phyloP scores from a whole-genome alignment of 257 asterid species.

The Schizonepeta tenuifolia region DNA sequence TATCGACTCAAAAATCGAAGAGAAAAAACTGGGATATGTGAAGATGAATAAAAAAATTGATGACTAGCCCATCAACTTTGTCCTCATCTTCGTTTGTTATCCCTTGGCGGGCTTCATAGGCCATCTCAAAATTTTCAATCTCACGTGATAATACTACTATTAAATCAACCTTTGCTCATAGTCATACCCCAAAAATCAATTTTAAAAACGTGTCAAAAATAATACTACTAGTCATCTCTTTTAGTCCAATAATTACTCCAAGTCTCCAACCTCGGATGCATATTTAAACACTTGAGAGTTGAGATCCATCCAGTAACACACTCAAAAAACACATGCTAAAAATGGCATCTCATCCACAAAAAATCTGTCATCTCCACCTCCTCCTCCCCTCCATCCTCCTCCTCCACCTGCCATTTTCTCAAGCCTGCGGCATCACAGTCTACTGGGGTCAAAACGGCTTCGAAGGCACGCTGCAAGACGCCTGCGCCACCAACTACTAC shows the following conservation, averaged over 20 bases:
- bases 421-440: slow-evolving; percentile 47
- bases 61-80: no score
- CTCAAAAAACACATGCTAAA: neutral
- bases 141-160: neutral
- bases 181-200: neutral
- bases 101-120: neutral
- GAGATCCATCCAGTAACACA: no score
- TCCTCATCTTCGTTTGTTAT: no score
- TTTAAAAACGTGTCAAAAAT: neutral
- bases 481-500: slow-evolving; percentile 51
- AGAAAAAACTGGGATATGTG: no score
- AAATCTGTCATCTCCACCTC: slow-evolving; percentile 21
- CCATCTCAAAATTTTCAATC: neutral
- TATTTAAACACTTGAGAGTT: no score
- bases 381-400: slow-evolving; percentile 25
- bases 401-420: slow-evolving; percentile 12
- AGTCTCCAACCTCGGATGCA: no score
- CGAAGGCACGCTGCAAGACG: slow-evolving; percentile 45
- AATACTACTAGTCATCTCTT: no score
- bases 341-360: slow-evolving; percentile 15
- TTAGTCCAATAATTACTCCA: no score
- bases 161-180: neutral
- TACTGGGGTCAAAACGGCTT: slow-evolving; percentile 74
- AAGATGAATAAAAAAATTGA: no score
- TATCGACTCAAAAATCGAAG: no score